A percentile compares a stretch with the other conserved stretches of the same genome.
phyloP scores from a whole-genome alignment of 2,329 filamentous ascomycete species.

The Paradendryphiella salina region DNA sequence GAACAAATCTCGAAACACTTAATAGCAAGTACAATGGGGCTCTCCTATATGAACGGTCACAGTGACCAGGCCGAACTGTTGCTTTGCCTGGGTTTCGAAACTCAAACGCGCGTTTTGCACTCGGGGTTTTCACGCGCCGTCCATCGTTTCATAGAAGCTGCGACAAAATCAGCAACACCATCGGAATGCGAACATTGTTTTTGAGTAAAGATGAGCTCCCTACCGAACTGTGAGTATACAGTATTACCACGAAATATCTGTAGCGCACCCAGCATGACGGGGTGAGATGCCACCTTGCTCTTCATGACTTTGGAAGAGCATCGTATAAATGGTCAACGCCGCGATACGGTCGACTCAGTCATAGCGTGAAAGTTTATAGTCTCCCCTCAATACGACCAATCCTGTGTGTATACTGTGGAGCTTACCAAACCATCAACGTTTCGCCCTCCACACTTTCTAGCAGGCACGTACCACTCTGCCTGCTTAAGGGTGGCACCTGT shows the following conservation, averaged over 20 bases:
- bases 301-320: not conserved
- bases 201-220: not conserved
- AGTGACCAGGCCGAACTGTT: slow-evolving; percentile 1
- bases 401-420: slow-evolving; percentile 6
- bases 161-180: slow-evolving; percentile 16
- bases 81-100: slow-evolving; percentile 29
- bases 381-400: not conserved
- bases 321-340: too few relatives aligned
- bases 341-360: not conserved
- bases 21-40: slow-evolving; percentile 4
- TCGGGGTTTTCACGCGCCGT: slow-evolving; percentile 1
- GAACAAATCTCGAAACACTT: slow-evolving; percentile 8
- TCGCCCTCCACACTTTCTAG: slow-evolving; percentile 23
- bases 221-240: not conserved
- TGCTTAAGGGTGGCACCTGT: slow-evolving; percentile 20
- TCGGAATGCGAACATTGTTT: not conserved
- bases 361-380: not conserved
- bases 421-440: slow-evolving; percentile 23
- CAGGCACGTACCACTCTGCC: slow-evolving; percentile 24
- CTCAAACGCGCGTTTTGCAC: slow-evolving; percentile 20
- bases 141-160: slow-evolving; percentile 14
- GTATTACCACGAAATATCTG: not conserved
- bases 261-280: not conserved
- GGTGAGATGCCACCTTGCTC: not conserved
- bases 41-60: slow-evolving; percentile 16